Evolutionary conservation across 345 rosid genomes (phyloP), one percentile per base, ranked within the genome.

Genomic region (Mangifera indica): DNA sequence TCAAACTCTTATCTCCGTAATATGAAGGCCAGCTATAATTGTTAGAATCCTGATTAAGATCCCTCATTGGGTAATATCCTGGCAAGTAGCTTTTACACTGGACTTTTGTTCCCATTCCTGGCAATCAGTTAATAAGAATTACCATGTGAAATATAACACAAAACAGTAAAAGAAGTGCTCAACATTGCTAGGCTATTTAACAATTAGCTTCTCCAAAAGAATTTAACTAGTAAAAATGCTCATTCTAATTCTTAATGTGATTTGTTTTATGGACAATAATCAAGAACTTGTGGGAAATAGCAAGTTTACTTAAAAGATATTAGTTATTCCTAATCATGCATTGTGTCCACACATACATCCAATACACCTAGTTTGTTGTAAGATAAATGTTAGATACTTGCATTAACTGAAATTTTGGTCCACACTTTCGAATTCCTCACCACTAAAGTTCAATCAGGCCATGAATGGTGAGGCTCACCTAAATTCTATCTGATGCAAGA

Each of bases 41-140:
- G 74, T 84, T 83, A 63, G 85, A 84, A 79, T 88, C 89, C 77
- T 88, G 85, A 68, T 84, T 85, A 66, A 88, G 83, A 84, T 90
- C 92, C 86, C 87, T 86, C 97, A 80, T 87, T 57, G 87, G 82
- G 79, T 77, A 81, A 82, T 83, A 80, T 75, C 82, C 81, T 22
- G 86, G 88, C 62, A 88, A 81, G 82, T 77, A 82, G 85, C 91
- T 85, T 83, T 92, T 88, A 75, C 81, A 77, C 77, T 90, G 91
- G 73, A 86, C 89, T 78, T 83, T 82, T 74, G 90, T 81, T 82
- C 95, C 92, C 91, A 89, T 95, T 74, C 89, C 94, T 90, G 67
- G 59, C 29, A 83, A 61, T 13, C 49, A 64, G 64, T 54, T 7
- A 68, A 76, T 60, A 75, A 75, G 73, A 22, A 54, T 26, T 66